These are phyloP conservation scores for Chrysanthemum lavandulifolium DNA, from an alignment of 129 eudicot species.

Conservation along the genomic window DNA sequence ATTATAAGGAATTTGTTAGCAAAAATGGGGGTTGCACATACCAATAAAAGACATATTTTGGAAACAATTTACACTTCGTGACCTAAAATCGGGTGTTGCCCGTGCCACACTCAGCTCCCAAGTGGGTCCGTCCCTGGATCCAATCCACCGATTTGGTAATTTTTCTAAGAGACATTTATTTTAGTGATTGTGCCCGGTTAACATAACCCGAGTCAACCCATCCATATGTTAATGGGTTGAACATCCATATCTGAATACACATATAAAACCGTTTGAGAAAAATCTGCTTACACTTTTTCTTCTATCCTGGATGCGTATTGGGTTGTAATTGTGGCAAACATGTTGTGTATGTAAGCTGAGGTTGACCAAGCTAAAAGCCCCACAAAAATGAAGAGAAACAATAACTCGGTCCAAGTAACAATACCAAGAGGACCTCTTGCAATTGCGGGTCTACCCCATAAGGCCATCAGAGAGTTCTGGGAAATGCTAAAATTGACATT, in stretches of 20 bases:
- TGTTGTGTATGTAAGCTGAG: slow-evolving; percentile 44
- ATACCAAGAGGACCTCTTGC: slow-evolving; percentile 59
- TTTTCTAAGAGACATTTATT: too few relatives aligned
- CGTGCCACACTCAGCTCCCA: too few relatives aligned
- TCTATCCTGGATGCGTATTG: slow-evolving; percentile 43
- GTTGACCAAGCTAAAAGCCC: slow-evolving; percentile 53
- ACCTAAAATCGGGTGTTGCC: too few relatives aligned
- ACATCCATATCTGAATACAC: background rate
- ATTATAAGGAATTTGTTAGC: too few relatives aligned
- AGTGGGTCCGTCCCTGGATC: too few relatives aligned
- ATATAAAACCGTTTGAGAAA: background rate
- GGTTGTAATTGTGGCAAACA: slow-evolving; percentile 48
- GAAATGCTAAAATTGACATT: slow-evolving; percentile 18
- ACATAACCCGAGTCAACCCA: background rate
- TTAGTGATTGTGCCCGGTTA: too few relatives aligned
- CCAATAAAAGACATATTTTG: too few relatives aligned
- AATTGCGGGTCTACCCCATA: slow-evolving; percentile 39
- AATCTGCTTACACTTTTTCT: slow-evolving; percentile 37
- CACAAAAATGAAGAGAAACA: slow-evolving; percentile 33
- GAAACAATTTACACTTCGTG: too few relatives aligned
- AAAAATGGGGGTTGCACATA: too few relatives aligned
- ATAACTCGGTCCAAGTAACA: slow-evolving; percentile 47
- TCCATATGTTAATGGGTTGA: background rate
- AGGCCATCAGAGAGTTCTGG: slow-evolving; percentile 15
- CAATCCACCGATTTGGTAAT: too few relatives aligned